Percentiles rank a stretch among this genome's conserved stretches.
phyloP scores from a whole-genome alignment of 2,329 filamentous ascomycete species.

The Knufia fluminis region DNA sequence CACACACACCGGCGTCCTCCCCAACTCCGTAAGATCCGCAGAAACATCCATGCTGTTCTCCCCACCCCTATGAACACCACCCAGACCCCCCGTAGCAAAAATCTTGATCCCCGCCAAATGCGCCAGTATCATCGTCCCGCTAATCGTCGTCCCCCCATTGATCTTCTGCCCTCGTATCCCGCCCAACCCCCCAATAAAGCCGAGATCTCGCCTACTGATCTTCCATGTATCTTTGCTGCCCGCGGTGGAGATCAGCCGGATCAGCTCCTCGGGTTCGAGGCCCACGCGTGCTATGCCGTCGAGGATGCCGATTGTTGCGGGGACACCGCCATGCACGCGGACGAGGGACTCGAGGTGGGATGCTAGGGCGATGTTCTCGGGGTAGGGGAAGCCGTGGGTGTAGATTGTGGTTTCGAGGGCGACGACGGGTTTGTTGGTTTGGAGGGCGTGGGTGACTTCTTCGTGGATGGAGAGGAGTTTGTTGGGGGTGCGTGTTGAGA shows the following conservation, averaged over 20 bases:
- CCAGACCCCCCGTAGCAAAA: constrained; percentile 89
- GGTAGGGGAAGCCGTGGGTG: constrained; percentile 75
- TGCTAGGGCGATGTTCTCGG: constrained; percentile 66
- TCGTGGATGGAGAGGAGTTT: constrained; percentile 62
- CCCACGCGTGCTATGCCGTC: constrained; percentile 77
- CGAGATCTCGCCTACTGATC: constrained; percentile 77
- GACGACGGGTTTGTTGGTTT: constrained; percentile 69
- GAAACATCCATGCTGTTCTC: constrained; percentile 86
- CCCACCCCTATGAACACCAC: constrained; percentile 84
- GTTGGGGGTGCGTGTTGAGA: constrained; percentile 13
- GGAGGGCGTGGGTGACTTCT: constrained; percentile 70
- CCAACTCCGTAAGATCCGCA: constrained; percentile 88
- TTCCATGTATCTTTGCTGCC: constrained; percentile 63
- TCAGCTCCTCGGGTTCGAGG: constrained; percentile 61
- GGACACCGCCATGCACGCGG: constrained; percentile 69
- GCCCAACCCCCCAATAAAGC: constrained; percentile 71
- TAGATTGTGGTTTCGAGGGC: constrained; percentile 95
- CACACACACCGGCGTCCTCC: constrained; percentile 78
- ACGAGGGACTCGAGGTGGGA: constrained; percentile 71
- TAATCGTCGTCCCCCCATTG: constrained; percentile 86
- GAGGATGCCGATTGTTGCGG: constrained; percentile 82
- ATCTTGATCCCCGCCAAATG: constrained; percentile 78
- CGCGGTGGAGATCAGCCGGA: constrained; percentile 56
- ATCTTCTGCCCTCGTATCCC: constrained; percentile 57
- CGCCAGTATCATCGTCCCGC: constrained; percentile 85